Evolutionary conservation across 2,329 filamentous ascomycete genomes (phyloP), one percentile per base, ranked within the genome.

Genomic region (Fusarium verrucosum): DNA sequence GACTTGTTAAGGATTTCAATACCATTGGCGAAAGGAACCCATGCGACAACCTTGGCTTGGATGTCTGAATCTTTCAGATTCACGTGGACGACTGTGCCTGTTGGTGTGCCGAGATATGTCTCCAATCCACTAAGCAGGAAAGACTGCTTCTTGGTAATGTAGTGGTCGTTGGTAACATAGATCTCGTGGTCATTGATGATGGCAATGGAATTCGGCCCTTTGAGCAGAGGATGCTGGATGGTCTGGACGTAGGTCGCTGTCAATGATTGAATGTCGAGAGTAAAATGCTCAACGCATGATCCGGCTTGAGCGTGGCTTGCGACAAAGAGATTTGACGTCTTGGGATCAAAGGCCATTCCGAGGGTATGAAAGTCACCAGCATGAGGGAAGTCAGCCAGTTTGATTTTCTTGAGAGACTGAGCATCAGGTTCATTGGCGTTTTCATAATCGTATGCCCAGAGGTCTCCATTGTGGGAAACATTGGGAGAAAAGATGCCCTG

Each of bases 151-250:
- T 66, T 56, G 2, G 72, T 65, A 53, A 81, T 76, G 60, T 72
- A 50, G 58, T 81, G 77, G 55, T 78, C 75, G 41, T 81, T 81
- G 4, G 78, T 80, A 19, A 81, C 74, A 47, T 77, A 78, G 19
- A 82, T 66, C 53, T 80, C 78, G 4, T 74, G 67, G 9, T 55
- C 61, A 51, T 71, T 75, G 26, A 78, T 55, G 2, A 78, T 50
- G 4, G 70, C 69, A 14, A 82, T 76, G 9, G 78, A 70, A 57
- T 82, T 82, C 5, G 80, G 79, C 0, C 53, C 73, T 38, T 71
- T 72, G 13, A 82, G 66, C 7, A 80, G 72, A 1, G 76, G 74
- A 43, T 81, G 77, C 44, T 69, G 65, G 50, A 82, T 71, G 0
- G 77, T 76, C 33, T 72, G 73, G 3, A 73, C 35, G 51, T 81